phyloP scores from a whole-genome alignment of 768 basidiomycete species.

The Tulasnella sp. region DNA sequence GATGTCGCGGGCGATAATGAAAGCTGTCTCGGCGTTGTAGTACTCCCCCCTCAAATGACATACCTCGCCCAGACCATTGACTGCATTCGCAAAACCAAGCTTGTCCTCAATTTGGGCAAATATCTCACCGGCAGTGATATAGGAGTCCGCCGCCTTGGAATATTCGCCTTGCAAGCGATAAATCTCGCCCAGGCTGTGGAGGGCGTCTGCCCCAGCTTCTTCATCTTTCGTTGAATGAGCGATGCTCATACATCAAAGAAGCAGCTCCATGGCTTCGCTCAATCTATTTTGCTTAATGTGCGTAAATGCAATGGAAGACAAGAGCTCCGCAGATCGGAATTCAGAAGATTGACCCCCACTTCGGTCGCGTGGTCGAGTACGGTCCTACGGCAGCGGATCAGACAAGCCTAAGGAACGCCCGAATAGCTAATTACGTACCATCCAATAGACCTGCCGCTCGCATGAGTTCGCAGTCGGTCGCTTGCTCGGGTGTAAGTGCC shows the following conservation, averaged over 20 bases:
- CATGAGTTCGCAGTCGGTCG: not conserved
- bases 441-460: not conserved
- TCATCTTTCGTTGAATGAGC: not conserved
- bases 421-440: not conserved
- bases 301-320: not conserved
- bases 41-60: not conserved
- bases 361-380: not conserved
- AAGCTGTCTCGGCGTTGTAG: not conserved
- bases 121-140: not conserved
- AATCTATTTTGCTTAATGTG: not conserved
- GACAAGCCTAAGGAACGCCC: not conserved
- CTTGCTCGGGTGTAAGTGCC: not conserved
- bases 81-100: not conserved
- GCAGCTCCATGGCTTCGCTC: not conserved
- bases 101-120: not conserved
- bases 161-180: not conserved
- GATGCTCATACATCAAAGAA: not conserved
- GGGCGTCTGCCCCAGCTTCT: not conserved
- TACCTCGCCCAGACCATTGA: not conserved
- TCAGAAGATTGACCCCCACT: not conserved
- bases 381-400: not conserved
- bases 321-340: not conserved
- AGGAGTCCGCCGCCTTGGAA: not conserved
- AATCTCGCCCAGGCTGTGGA: not conserved
- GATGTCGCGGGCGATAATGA: not conserved